Evolutionary conservation across 2,329 filamentous ascomycete genomes (phyloP).

Genomic region (Purpureocillium lavendulum): DNA sequence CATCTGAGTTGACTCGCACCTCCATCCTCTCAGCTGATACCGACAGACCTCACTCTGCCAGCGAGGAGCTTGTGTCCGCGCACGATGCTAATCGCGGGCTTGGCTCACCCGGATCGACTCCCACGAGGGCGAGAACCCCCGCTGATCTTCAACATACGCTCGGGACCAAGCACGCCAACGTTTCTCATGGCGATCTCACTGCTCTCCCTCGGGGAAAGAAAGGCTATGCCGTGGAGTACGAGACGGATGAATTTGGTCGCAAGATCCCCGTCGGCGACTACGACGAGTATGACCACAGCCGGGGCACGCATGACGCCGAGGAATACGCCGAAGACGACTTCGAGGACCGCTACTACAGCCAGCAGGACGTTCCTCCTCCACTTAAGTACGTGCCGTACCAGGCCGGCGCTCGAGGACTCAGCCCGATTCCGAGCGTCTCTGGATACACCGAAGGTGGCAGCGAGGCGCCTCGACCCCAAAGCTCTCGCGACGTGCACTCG

Average conservation of each 20-base stretch:
- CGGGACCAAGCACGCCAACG: slow-evolving; percentile 58
- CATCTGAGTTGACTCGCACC: slow-evolving; percentile 79
- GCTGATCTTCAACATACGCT: slow-evolving; percentile 50
- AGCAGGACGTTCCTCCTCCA: slow-evolving; percentile 55
- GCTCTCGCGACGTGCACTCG: slow-evolving; percentile 44
- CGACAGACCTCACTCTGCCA: slow-evolving; percentile 62
- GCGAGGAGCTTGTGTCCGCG: slow-evolving; percentile 51
- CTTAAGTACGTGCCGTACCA: slow-evolving; percentile 61
- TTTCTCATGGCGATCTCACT: slow-evolving; percentile 51
- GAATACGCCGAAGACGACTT: slow-evolving; percentile 33
- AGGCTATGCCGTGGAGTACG: slow-evolving; percentile 37
- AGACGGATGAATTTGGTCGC: slow-evolving; percentile 36
- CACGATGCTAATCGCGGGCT: slow-evolving; percentile 56
- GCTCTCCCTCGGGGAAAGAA: slow-evolving; percentile 41
- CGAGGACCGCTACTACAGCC: slow-evolving; percentile 42
- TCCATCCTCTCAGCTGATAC: slow-evolving; percentile 80
- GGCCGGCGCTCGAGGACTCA: slow-evolving; percentile 63
- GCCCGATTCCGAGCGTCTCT: slow-evolving; percentile 87
- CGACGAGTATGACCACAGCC: slow-evolving; percentile 29
- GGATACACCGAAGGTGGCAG: slow-evolving; percentile 69
- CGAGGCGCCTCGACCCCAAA: slow-evolving; percentile 46
- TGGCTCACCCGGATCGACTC: slow-evolving; percentile 52
- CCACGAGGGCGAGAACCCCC: slow-evolving; percentile 51
- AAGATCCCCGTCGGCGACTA: slow-evolving; percentile 33
- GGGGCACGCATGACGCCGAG: slow-evolving; percentile 18